These are phyloP conservation scores for Fusarium protoensiforme DNA, from an alignment of 2,329 filamentous ascomycete genomes.

Conservation along the genomic window DNA sequence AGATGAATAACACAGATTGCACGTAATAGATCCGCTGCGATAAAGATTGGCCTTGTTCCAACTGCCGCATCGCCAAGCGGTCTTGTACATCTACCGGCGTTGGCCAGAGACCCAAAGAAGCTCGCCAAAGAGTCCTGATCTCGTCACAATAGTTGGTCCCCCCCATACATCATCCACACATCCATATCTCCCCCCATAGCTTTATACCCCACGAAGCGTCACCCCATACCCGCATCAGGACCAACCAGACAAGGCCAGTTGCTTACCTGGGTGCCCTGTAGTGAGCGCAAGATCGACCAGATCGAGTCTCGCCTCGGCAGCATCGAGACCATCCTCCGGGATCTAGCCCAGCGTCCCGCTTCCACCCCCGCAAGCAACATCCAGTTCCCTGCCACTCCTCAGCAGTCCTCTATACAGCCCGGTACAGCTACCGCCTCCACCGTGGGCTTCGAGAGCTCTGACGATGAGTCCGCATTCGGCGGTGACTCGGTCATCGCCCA, in stretches of 20 bases:
- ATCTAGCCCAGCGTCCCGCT: constrained; percentile 46
- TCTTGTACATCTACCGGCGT: constrained; percentile 65
- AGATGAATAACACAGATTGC: constrained; percentile 30
- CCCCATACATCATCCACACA: background rate
- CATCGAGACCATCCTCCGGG: constrained; percentile 57
- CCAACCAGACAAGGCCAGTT: background rate
- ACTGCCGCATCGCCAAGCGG: constrained; percentile 65
- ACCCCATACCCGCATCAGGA: constrained; percentile 1
- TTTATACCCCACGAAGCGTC: background rate
- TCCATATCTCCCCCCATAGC: background rate
- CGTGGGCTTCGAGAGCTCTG: constrained; percentile 51
- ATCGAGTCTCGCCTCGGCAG: constrained; percentile 58
- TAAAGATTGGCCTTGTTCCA: constrained; percentile 68
- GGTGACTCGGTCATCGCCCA: constrained; percentile 61
- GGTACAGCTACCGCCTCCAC: constrained; percentile 44
- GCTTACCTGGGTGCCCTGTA: constrained; percentile 39
- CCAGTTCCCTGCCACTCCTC: constrained; percentile 36
- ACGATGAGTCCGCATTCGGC: constrained; percentile 56
- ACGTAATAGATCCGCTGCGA: constrained; percentile 65
- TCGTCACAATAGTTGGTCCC: constrained; percentile 68
- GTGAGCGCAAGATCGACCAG: constrained; percentile 64
- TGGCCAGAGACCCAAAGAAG: constrained; percentile 65
- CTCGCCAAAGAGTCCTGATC: constrained; percentile 67
- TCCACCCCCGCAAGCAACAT: constrained; percentile 39
- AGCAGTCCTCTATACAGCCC: constrained; percentile 25